A percentile compares a stretch with the other conserved stretches of the same genome.
These are phyloP conservation scores for Metarhizium guizhouense DNA, from an alignment of 2,329 filamentous ascomycete species.

Conservation along the genomic window DNA sequence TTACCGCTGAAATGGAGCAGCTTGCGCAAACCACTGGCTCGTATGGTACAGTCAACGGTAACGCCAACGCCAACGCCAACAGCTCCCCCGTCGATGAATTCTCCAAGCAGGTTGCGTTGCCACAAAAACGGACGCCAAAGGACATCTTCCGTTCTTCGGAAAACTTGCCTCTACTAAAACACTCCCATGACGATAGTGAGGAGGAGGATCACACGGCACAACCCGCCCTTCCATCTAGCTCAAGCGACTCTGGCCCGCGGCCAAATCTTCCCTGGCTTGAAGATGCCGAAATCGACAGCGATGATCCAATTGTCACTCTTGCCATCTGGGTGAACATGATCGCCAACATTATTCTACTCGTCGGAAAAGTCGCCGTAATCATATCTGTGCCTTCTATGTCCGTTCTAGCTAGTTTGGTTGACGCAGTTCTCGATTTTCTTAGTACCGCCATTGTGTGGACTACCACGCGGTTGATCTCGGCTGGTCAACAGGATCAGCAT, in stretches of 20 bases:
- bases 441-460: constrained; percentile 74
- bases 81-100: constrained; percentile 15
- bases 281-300: constrained; percentile 62
- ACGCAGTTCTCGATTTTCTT: constrained; percentile 72
- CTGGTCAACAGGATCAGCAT: constrained; percentile 61
- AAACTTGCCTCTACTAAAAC: constrained; percentile 53
- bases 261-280: constrained; percentile 62
- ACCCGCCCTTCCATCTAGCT: constrained; percentile 1
- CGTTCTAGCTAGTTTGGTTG: constrained; percentile 70
- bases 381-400: constrained; percentile 73
- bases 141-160: constrained; percentile 75
- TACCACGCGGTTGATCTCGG: constrained; percentile 61
- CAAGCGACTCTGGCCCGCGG: constrained; percentile 27
- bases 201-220: constrained; percentile 27
- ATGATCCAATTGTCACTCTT: constrained; percentile 67
- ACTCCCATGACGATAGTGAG: constrained; percentile 30
- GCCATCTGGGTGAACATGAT: constrained; percentile 81
- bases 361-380: constrained; percentile 69
- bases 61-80: constrained; percentile 7
- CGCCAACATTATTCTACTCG: constrained; percentile 67
- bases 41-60: constrained; percentile 19
- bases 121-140: constrained; percentile 72
- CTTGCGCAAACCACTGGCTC: constrained; percentile 6
- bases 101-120: constrained; percentile 15
- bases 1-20: constrained; percentile 8